These are phyloP conservation scores for Malus hybrid DNA, from an alignment of 331 rosid species.

Conservation along the genomic window DNA sequence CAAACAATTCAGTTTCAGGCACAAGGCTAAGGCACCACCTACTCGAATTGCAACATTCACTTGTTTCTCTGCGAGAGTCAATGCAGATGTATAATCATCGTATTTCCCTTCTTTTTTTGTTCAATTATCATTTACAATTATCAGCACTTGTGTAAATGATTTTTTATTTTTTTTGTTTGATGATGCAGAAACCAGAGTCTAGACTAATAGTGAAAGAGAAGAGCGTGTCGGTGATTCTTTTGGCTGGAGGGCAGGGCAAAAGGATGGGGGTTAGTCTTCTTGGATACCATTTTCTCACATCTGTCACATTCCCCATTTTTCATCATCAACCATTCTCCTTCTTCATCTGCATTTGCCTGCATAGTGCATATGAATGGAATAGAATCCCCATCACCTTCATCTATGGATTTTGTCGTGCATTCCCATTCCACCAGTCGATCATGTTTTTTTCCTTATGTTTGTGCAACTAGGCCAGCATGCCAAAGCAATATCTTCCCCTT, in stretches of 20 bases:
- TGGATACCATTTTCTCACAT: not conserved
- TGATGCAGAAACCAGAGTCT: conserved; percentile 11
- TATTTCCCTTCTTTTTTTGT: not conserved
- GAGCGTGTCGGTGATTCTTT: conserved; percentile 65
- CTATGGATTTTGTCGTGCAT: conserved; percentile 1
- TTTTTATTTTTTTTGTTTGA: not conserved
- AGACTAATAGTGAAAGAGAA: conserved; percentile 28
- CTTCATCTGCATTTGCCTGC: not conserved
- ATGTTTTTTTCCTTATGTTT: conserved; percentile 18
- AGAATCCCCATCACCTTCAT: not conserved
- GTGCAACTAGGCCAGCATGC: conserved; percentile 74
- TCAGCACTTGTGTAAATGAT: not conserved
- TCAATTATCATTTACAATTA: not conserved
- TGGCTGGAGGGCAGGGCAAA: conserved; percentile 86
- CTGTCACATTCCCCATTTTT: not conserved
- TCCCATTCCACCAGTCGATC: conserved; percentile 1
- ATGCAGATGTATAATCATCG: conserved; percentile 12
- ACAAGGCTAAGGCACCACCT: conserved; percentile 3
- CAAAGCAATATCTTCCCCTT: conserved; percentile 96
- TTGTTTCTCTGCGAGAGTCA: conserved; percentile 27
- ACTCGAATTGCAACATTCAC: conserved; percentile 12
- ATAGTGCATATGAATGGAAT: not conserved
- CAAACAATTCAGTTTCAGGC: conserved; percentile 7
- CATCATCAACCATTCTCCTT: not conserved
- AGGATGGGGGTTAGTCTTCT: conserved; percentile 71